Conservation (phyloP, 1,284 basidiomycete genomes). For the Acaromyces ingoldii region DNA sequence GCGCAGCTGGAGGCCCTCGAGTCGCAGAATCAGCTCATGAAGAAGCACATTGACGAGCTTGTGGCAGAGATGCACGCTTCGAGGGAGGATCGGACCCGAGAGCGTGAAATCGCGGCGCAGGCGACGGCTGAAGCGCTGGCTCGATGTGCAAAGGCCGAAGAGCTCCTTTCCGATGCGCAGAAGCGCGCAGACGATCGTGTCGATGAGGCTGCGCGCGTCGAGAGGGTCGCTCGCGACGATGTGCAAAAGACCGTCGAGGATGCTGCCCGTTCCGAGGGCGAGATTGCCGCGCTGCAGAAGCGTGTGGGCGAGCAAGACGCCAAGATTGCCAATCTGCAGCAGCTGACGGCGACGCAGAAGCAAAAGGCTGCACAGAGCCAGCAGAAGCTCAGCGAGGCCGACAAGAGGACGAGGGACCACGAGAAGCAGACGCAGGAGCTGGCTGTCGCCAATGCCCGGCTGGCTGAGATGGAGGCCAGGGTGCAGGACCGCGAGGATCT, state of each 20-base stretch:
- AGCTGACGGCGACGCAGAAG: conserved; percentile 35
- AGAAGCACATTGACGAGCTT: conserved; percentile 22
- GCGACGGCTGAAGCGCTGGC: conserved; percentile 23
- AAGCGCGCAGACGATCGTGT: conserved; percentile 9
- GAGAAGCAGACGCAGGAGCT: conserved; percentile 20
- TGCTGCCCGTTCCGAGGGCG: conserved; percentile 30
- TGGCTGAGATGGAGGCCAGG: conserved; percentile 18
- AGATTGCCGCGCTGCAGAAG: conserved; percentile 26
- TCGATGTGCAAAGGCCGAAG: conserved; percentile 9
- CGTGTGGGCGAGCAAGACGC: conserved; percentile 31
- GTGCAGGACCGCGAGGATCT: conserved; percentile 16
- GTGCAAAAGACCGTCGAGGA: conserved; percentile 18
- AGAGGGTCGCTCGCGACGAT: conserved; percentile 12
- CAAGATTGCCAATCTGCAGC: conserved; percentile 35
- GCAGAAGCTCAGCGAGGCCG: conserved; percentile 34
- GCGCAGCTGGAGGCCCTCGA: neutral
- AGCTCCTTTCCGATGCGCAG: conserved; percentile 13
- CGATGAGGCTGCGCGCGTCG: conserved; percentile 13
- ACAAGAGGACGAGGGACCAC: conserved; percentile 28
- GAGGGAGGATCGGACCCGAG: conserved; percentile 15
- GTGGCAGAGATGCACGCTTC: conserved; percentile 14
- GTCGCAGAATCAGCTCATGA: conserved; percentile 12
- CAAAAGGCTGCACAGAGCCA: conserved; percentile 37
- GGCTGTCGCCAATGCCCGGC: conserved; percentile 6
- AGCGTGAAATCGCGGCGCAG: conserved; percentile 19